Conservation (phyloP, 495 filamentous ascomycete genomes). For the Penicillium fimorum region DNA sequence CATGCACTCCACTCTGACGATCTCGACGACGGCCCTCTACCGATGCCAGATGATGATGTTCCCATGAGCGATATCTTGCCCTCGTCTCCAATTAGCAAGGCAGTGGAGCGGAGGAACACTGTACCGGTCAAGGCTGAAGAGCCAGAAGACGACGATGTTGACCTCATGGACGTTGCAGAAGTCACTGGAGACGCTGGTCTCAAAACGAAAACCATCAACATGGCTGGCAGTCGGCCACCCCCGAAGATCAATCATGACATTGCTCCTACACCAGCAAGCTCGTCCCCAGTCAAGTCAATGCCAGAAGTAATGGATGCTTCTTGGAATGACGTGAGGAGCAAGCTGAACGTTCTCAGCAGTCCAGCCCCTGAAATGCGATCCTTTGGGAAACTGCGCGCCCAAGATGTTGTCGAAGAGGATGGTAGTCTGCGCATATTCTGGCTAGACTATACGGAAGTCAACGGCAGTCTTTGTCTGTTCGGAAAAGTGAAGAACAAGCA, state of each 20-base stretch:
- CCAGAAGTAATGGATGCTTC: constrained; percentile 71
- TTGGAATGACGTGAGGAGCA: constrained; percentile 86
- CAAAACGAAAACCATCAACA: constrained; percentile 71
- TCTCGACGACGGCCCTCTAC: constrained; percentile 58
- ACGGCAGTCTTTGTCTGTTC: constrained; percentile 89
- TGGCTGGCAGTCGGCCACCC: constrained; percentile 76
- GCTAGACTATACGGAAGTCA: constrained; percentile 93
- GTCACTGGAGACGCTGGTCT: constrained; percentile 62
- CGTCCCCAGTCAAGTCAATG: constrained; percentile 66
- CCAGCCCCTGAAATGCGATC: constrained; percentile 58
- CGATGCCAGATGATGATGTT: constrained; percentile 52
- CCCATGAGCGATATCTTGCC: constrained; percentile 83
- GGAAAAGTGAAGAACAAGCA: constrained; percentile 94
- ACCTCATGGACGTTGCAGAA: constrained; percentile 83
- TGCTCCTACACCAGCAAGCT: constrained; percentile 68
- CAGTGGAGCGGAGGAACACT: constrained; percentile 68
- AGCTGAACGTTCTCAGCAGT: constrained; percentile 79
- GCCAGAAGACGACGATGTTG: constrained; percentile 71
- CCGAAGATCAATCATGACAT: constrained; percentile 69
- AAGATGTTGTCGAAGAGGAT: constrained; percentile 83
- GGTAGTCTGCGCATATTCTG: constrained; percentile 93
- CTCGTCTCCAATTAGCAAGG: constrained; percentile 84
- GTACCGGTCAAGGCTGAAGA: constrained; percentile 60
- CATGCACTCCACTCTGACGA: constrained; percentile 41
- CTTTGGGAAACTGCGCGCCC: constrained; percentile 75